These are phyloP conservation scores for Lactifluus subvellereus DNA, from an alignment of 768 basidiomycete genomes.

Conservation along the genomic window DNA sequence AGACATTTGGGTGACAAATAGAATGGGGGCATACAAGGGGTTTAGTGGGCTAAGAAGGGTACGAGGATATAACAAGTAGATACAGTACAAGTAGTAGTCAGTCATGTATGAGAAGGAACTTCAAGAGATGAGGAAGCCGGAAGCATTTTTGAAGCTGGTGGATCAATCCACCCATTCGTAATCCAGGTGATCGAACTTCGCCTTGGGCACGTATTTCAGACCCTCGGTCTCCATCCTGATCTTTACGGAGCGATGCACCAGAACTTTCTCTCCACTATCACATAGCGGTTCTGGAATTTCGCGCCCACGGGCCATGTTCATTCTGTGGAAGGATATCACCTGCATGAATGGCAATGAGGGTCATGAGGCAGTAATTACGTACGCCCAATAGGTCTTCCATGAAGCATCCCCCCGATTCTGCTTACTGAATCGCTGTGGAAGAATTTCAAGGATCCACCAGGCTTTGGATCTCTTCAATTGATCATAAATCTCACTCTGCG, in stretches of 20 bases:
- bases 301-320: conserved; percentile 1
- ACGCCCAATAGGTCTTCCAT: not conserved
- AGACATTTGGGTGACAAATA: too few species aligned
- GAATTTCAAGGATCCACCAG: conserved; percentile 66
- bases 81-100: too few species aligned
- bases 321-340: not conserved
- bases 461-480: conserved; percentile 41
- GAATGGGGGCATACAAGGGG: too few species aligned
- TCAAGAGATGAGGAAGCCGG: too few species aligned
- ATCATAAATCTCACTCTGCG: conserved; percentile 48
- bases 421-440: conserved; percentile 26
- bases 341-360: not conserved
- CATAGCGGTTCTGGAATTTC: not conserved
- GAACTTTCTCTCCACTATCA: not conserved
- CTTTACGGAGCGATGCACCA: conserved; percentile 7
- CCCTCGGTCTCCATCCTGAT: conserved; percentile 14
- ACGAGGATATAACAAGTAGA: too few species aligned
- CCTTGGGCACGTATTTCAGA: conserved; percentile 32
- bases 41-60: too few species aligned
- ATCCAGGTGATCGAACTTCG: conserved; percentile 24
- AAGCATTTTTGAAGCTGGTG: too few species aligned
- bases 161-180: conserved; percentile 27
- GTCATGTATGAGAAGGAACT: too few species aligned
- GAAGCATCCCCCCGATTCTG: not conserved
- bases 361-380: not conserved